Evolutionary conservation across 1,284 basidiomycete species (phyloP), one percentile per base, ranked within the genome.

Genomic region (Cryptococcus hybrid): DNA sequence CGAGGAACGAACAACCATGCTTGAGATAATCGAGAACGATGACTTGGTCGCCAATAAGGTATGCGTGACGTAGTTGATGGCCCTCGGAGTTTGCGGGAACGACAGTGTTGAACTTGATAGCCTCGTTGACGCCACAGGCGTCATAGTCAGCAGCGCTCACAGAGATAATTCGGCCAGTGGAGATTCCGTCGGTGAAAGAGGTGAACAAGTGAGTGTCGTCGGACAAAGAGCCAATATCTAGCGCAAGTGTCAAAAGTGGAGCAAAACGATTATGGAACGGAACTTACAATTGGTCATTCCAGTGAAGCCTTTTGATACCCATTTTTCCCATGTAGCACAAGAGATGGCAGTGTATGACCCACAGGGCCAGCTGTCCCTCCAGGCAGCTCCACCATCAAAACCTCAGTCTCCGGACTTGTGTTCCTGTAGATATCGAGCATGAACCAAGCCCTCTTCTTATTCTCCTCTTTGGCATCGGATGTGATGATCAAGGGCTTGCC

Each of bases 351-450:
- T 5, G 36, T 43, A 44, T 38, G 8, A 7, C 39, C 42, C 47
- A 58, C 57, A 42, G 40, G 37, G 13, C 46, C 42, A 1, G 44
- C 46, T n/a, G 50, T 40, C n/a, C 54, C 39, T 37, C 37, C 35
- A 3, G 60, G 57, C 18, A 64, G 38, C 38, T 59, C 57, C 7
- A 64, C 38, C 39, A 64, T 38, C n/a, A 64, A 52, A 15, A 50
- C 13, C 43, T 64, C 57, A 5, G 62, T 61, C 38, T 61, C 62
- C n/a, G 62, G 60, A 35, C 55, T 61, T 15, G 62, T 61, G 44
- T 60, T 64, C 24, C 51, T 43, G 45, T 64, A 60, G 11, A 64
- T 35, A 44, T 64, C 62, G 8, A 56, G 55, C 12, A 57, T 51
- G 36, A 64, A 39, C 56, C 57, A 64, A 9, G 47, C 36, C 11